Evolutionary conservation across 2,329 filamentous ascomycete genomes (phyloP), one percentile per base, ranked within the genome.

Genomic region (Alternaria incomplexa): DNA sequence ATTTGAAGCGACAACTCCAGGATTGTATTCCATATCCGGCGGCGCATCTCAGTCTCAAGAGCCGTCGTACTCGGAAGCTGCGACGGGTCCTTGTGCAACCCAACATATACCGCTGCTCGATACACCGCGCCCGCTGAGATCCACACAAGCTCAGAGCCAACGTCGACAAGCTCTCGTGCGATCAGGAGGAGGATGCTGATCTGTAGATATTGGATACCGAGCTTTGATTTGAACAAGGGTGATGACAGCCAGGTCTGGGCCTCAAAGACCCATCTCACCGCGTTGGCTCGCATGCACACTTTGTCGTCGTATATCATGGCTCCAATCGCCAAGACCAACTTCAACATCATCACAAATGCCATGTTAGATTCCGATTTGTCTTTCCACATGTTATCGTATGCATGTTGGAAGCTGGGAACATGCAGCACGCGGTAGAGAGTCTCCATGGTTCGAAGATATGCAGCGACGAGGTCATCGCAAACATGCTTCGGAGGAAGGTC

Each of bases 321-420:
- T 0, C 88, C 88, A 17, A 90, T 83, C 0, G 88, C 86, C 5
- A 90, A 74, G 0, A 89, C 82, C 0, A 90, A 77, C 66, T 89
- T 88, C 3, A 89, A 65, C 48, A 87, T 87, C 13, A 88, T 81
- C 1, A 88, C 62, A 52, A 89, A 89, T 0, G 74, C 77, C 2
- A 74, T 76, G 44, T 83, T 80, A 0, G 79, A 71, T 1, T 74
- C 61, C 0, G 61, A 30, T 0, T 68, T 66, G 1, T 74, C 66
- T 1, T 44, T 40, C 87, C 87, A 90, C 1, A 87, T 65, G 0
- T 81, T 79, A 23, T 87, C 84, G 20, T 87, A 88, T 3, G 83
- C 81, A 7, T 70, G 77, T 25, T 61, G 77, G 47, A 88, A 88
- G 1, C 80, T 82, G 0, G 85, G 85, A 0, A 87, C 72, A 61